These are phyloP conservation scores for Dendrobium chrysotoxum DNA, from an alignment of 106 monocot species.

Conservation along the genomic window DNA sequence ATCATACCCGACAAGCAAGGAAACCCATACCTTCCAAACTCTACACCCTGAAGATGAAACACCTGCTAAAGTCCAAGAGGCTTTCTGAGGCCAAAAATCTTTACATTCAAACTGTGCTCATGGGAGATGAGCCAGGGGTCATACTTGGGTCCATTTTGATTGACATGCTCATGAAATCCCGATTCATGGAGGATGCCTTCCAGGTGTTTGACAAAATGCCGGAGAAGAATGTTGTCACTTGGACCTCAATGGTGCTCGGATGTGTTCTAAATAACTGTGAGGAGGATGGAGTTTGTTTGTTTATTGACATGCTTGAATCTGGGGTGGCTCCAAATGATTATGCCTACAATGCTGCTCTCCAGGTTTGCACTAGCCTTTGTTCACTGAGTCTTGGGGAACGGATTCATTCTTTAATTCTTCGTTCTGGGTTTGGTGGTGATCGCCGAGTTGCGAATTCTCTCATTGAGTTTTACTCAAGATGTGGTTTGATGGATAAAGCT, in stretches of 20 bases:
- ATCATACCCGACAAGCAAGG: neutral
- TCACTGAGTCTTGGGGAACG: conserved; percentile 29
- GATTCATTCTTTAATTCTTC: conserved; percentile 42
- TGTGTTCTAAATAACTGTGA: conserved; percentile 28
- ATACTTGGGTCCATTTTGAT: conserved; percentile 50
- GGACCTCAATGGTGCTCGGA: conserved; percentile 67
- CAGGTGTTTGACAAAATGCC: conserved; percentile 60
- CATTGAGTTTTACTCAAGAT: conserved; percentile 56
- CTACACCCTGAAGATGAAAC: conserved; percentile 25
- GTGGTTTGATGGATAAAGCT: conserved; percentile 34
- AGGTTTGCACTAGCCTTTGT: conserved; percentile 28
- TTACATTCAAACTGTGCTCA: conserved; percentile 13
- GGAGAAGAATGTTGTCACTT: conserved; percentile 51
- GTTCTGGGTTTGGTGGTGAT: conserved; percentile 31
- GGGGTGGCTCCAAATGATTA: conserved; percentile 54
- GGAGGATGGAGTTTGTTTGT: conserved; percentile 25
- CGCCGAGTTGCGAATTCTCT: conserved; percentile 31
- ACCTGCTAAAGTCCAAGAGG: conserved; percentile 20
- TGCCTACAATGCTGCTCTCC: conserved; percentile 42
- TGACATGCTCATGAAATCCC: conserved; percentile 45
- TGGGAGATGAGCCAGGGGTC: conserved; percentile 26
- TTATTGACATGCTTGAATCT: conserved; percentile 47
- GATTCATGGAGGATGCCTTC: conserved; percentile 32
- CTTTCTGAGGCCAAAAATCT: conserved; percentile 31
- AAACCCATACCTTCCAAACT: neutral